A percentile compares a stretch with the other conserved stretches of the same genome.
phyloP scores from a whole-genome alignment of 2,329 filamentous ascomycete species.

The Zasmidium cellare region DNA sequence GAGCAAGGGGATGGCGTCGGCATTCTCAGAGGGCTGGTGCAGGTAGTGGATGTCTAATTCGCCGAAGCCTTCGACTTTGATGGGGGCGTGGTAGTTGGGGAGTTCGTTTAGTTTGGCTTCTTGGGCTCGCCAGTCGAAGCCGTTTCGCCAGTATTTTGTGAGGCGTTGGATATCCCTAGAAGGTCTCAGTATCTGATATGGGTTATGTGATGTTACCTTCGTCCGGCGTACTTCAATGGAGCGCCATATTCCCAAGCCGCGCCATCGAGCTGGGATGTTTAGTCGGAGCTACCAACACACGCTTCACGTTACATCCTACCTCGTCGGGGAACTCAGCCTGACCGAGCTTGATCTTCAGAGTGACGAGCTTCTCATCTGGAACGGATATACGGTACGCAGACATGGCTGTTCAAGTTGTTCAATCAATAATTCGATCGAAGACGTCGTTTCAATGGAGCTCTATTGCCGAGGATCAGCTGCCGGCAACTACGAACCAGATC shows the following conservation, averaged over 20 bases:
- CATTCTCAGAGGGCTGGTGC: slow-evolving; percentile 54
- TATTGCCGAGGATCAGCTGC: not conserved
- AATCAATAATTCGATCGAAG: too few species aligned
- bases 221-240: slow-evolving; percentile 44
- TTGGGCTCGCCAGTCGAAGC: slow-evolving; percentile 61
- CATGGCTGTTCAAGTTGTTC: slow-evolving; percentile 26
- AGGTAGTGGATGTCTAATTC: slow-evolving; percentile 65
- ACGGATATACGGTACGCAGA: slow-evolving; percentile 52
- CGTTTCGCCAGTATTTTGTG: slow-evolving; percentile 56
- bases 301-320: not conserved
- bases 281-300: too few species aligned
- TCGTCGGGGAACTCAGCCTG: slow-evolving; percentile 41
- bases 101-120: slow-evolving; percentile 62
- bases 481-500: too few species aligned
- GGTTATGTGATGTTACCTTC: not conserved
- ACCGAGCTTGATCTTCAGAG: slow-evolving; percentile 57
- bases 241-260: slow-evolving; percentile 59
- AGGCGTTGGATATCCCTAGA: slow-evolving; percentile 58
- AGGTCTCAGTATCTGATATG: not conserved
- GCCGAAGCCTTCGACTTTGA: slow-evolving; percentile 60
- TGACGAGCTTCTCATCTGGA: slow-evolving; percentile 53
- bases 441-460: not conserved
- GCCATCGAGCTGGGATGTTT: slow-evolving; percentile 42
- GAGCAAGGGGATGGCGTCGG: slow-evolving; percentile 62
- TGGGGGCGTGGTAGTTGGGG: slow-evolving; percentile 57